Evolutionary conservation across 2,329 filamentous ascomycete species (phyloP), one percentile per base, ranked within the genome.

Genomic region (Plenodomus biglobosus): DNA sequence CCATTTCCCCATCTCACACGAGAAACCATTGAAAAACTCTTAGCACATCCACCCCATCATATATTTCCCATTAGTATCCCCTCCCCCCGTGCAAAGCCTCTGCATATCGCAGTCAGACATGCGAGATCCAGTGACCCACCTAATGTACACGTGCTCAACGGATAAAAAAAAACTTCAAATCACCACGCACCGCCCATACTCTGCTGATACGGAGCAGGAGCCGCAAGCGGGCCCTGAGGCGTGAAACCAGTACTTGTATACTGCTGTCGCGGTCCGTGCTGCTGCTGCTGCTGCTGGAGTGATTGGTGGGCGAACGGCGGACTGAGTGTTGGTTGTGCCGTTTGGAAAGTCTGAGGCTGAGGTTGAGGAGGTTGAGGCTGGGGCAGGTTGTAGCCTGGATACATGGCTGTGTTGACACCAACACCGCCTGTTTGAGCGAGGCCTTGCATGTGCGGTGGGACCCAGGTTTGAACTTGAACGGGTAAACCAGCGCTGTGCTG

Each of bases 161-260:
- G n/a, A n/a, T n/a, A n/a, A n/a, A n/a, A n/a, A n/a, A n/a, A n/a
- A n/a, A n/a, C n/a, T 19, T 30, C 10, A 35, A 37, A 4, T 16
- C 24, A 48, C 44, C 53, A 52, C 37, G 42, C 39, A 1, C 44
- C 50, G n/a, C 46, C 53, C 47, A 51, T 56, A 15, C 38, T 48
- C 38, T 56, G 50, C 19, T 40, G 21, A 24, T 56, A 50, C 21
- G 22, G 22, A 24, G 22, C 22, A n/a, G n/a, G n/a, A n/a, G n/a
- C n/a, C n/a, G n/a, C n/a, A n/a, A n/a, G n/a, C n/a, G n/a, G n/a
- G n/a, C n/a, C n/a, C 22, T 24, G 22, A 11, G 22, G 6, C 22
- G 22, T 11, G 22, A 24, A 24, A 24, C 22, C 22, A 24, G 22
- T 24, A 11, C 11, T 24, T 24, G 22, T 11, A 24, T 24, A 24